A percentile compares a stretch with the other conserved stretches of the same genome.
These are phyloP conservation scores for Paramicrosporidium saccamoebae DNA, from an alignment of 371 early-diverging fungal species.

Conservation along the genomic window DNA sequence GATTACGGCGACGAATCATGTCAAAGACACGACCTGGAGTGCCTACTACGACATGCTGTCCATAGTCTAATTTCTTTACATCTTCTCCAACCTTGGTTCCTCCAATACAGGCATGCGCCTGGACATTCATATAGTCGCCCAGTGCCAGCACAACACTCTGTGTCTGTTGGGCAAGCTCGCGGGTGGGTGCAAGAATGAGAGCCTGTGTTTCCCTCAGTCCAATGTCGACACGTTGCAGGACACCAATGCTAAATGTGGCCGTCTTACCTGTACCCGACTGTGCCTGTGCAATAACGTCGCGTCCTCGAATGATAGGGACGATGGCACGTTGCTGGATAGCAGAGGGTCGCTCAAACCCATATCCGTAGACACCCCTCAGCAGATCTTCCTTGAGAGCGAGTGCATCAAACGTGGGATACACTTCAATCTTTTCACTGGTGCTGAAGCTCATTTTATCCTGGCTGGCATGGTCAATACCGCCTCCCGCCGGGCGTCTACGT, in stretches of 20 bases:
- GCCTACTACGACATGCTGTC: slow-evolving; percentile 54
- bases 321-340: slow-evolving; percentile 77
- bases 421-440: slow-evolving; percentile 9
- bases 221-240: slow-evolving; percentile 50
- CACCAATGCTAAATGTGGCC: slow-evolving; percentile 72
- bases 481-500: too few relatives aligned
- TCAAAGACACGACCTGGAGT: slow-evolving; percentile 82
- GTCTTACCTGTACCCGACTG: slow-evolving; percentile 95
- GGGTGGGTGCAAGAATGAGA: slow-evolving; percentile 55
- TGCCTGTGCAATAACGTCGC: slow-evolving; percentile 77
- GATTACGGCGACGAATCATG: slow-evolving; percentile 52
- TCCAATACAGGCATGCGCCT: slow-evolving; percentile 53
- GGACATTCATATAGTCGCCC: slow-evolving; percentile 45
- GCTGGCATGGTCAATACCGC: slow-evolving; percentile 1
- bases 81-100: slow-evolving; percentile 60
- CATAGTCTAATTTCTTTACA: slow-evolving; percentile 18
- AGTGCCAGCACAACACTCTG: slow-evolving; percentile 43
- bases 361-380: slow-evolving; percentile 57
- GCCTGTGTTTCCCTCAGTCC: slow-evolving; percentile 38
- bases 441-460: slow-evolving; percentile 7
- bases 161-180: slow-evolving; percentile 73
- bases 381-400: slow-evolving; percentile 46
- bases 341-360: slow-evolving; percentile 63
- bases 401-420: slow-evolving; percentile 41
- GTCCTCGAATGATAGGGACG: slow-evolving; percentile 37